These are phyloP conservation scores for Tylopilus felleus DNA, from an alignment of 768 basidiomycete species.

Conservation along the genomic window DNA sequence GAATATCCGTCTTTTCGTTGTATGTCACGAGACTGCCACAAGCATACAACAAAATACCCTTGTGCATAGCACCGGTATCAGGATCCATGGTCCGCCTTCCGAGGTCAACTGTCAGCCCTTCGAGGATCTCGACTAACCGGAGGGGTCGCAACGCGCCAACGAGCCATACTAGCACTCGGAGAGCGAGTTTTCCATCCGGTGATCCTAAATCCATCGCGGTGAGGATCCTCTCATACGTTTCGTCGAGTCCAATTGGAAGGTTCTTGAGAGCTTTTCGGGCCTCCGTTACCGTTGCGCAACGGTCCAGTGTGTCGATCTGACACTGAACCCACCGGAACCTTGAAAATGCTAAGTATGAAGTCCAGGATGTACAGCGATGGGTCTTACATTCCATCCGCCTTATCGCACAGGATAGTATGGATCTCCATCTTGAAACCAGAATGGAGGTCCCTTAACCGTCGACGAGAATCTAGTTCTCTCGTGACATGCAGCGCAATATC, in stretches of 20 bases:
- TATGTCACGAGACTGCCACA: too few relatives aligned
- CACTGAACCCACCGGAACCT: background rate
- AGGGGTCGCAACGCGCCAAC: constrained; percentile 16
- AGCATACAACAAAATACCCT: too few relatives aligned
- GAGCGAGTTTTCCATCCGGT: constrained; percentile 1
- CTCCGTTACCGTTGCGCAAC: constrained; percentile 8
- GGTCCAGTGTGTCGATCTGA: background rate
- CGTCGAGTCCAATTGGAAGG: constrained; percentile 17
- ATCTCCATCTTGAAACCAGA: background rate
- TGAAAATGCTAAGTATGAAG: background rate
- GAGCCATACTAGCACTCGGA: constrained; percentile 16
- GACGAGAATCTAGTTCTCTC: background rate
- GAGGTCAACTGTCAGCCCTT: too few relatives aligned
- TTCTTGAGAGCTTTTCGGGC: constrained; percentile 14
- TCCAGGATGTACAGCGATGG: background rate
- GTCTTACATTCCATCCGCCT: background rate
- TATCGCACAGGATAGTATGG: background rate
- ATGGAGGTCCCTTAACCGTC: background rate
- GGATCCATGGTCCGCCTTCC: too few relatives aligned
- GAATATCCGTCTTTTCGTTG: too few relatives aligned
- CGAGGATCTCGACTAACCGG: constrained; percentile 4
- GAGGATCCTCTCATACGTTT: constrained; percentile 24
- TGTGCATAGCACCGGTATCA: too few relatives aligned
- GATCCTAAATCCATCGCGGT: constrained; percentile 2
- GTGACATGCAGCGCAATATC: background rate